Evolutionary conservation across 495 filamentous ascomycete species (phyloP), one percentile per base, ranked within the genome.

Genomic region (Apodospora peruviana): DNA sequence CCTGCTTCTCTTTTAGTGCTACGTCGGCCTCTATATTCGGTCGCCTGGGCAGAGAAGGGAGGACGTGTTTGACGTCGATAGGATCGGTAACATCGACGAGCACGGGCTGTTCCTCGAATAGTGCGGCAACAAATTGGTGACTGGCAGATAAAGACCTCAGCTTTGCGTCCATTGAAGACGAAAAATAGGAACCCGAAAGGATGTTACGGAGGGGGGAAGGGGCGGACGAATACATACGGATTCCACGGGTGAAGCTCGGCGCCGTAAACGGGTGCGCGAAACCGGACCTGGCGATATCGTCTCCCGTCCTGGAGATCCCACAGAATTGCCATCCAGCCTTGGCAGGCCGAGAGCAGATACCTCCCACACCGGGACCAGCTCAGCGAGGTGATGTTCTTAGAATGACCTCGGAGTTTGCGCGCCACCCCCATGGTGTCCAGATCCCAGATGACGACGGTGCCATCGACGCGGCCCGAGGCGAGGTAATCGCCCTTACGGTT

Each of bases 361-460:
- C 90, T 79, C 19, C 91, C 90, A 69, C 90, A 85, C 52, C 86
- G 74, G 7, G 90, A 95, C 93, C 93, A 99, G 67, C 91, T 94
- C 18, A 97, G 64, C 11, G 87, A 93, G 51, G 93, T 89, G 35
- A 97, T 87, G 58, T 93, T 90, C 50, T 85, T 76, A 16, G 87
- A 91, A 69, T 99, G 93, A 5, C 93, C 93, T 45, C 87, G 80
- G 27, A 97, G 75, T 65, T 96, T 96, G 47, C 90, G 84, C 35
- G 93, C 93, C 16, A 97, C 85, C 32, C 91, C 90, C 74, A 91
- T 93, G 22, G 94, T 97, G 62, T 96, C 94, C 36, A 96, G 77
- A 62, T 99, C 93, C 74, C 95, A 99, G 45, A 99, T 86, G 27
- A 96, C 86, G 39, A 97, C 86, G 14, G 85, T 90, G 53, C 93